phyloP scores from a whole-genome alignment of 805 yeast genomes.

The Candida pseudoglaebosa region DNA sequence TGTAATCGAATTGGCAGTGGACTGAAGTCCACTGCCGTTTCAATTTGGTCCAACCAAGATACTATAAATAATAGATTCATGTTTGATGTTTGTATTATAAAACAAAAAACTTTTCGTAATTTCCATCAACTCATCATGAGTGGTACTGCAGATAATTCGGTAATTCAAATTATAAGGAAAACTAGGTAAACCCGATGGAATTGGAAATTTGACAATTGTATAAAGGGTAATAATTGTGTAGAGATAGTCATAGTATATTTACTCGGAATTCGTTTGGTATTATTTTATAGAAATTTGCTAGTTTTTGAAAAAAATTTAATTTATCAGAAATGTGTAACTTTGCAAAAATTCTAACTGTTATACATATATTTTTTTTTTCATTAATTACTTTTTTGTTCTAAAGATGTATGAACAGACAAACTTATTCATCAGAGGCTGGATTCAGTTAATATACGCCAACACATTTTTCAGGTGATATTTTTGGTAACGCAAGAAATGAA shows the following conservation, averaged over 20 bases:
- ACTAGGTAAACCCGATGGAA: too few species aligned
- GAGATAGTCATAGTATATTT: neutral
- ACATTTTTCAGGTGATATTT: too few species aligned
- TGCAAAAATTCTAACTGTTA: too few species aligned
- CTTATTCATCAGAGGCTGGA: too few species aligned
- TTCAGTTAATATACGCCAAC: too few species aligned
- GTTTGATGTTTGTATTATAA: neutral
- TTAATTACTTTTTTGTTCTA: too few species aligned
- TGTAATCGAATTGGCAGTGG: constrained; percentile 2
- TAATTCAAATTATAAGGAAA: too few species aligned
- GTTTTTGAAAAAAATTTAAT: neutral
- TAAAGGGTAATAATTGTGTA: neutral
- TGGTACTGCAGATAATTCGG: neutral
- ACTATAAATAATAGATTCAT: constrained; percentile 7
- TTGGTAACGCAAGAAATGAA: too few species aligned
- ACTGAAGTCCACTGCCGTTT: neutral
- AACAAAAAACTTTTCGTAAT: too few species aligned
- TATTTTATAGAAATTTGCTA: neutral
- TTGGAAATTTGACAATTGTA: neutral
- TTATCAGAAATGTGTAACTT: neutral
- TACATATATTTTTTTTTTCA: too few species aligned
- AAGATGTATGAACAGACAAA: too few species aligned
- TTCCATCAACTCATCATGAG: too few species aligned
- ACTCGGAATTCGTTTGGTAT: neutral
- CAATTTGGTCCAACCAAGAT: constrained; percentile 17